A percentile compares a stretch with the other conserved stretches of the same genome.
Evolutionary conservation across 2,329 filamentous ascomycete genomes (phyloP).

Genomic region (Cladosporium oxysporum): DNA sequence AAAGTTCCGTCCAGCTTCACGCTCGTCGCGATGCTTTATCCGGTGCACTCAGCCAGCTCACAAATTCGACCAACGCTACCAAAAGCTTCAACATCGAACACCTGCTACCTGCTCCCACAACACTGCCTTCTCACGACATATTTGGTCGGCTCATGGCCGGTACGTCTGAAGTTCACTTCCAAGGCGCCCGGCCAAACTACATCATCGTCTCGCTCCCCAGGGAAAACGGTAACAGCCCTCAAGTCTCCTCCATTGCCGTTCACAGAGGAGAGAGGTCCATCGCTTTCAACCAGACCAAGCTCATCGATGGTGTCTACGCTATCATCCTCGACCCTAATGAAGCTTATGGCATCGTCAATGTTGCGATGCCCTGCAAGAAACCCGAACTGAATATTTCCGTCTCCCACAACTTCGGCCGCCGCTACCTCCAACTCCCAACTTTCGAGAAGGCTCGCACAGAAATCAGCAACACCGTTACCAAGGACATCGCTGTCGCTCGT

Average conservation of each 20-base stretch:
- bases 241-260: not conserved
- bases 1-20: not conserved
- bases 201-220: conserved; percentile 33
- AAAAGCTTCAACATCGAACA: conserved; percentile 31
- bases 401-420: conserved; percentile 31
- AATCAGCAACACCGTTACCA: conserved; percentile 31
- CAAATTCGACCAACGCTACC: conserved; percentile 24
- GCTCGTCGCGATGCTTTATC: conserved; percentile 12
- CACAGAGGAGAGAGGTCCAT: conserved; percentile 14
- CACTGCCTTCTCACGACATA: conserved; percentile 9
- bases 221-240: conserved; percentile 1
- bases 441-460: conserved; percentile 33
- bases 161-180: conserved; percentile 21
- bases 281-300: conserved; percentile 28
- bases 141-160: conserved; percentile 19
- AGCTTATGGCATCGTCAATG: conserved; percentile 29
- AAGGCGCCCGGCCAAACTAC: conserved; percentile 28
- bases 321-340: conserved; percentile 30
- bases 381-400: conserved; percentile 27
- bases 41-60: conserved; percentile 23
- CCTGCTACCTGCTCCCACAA: conserved; percentile 28
- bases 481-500: conserved; percentile 32
- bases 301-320: conserved; percentile 34
- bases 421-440: conserved; percentile 28
- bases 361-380: conserved; percentile 28